Base-by-base conservation (phyloP, 2,329 filamentous ascomycete species). In the Septoria linicola region DNA sequence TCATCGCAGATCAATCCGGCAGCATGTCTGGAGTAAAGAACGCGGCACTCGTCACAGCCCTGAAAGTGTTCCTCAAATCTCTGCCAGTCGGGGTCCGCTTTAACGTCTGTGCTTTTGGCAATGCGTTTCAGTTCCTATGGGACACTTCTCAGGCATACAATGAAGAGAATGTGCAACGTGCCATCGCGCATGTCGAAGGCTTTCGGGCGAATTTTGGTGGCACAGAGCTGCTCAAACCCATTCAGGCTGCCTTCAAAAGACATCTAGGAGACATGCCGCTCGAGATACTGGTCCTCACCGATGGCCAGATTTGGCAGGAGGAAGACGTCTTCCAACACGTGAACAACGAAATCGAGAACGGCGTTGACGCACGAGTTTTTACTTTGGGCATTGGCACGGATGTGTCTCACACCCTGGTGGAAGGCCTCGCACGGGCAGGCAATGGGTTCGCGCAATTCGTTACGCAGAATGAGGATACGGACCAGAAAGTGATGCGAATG, bases 401-500 rank as follows among this genome's bases (percentile, higher is more conserved):
- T 4, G 79, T 78, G 7, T 83, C 80, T 1, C 76, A 80, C 59
- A 72, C 79, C 1, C 67, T 84, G 2, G 75, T 84, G 8, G 77
- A 84, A 59, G 81, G 81, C 1, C 72, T 84, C 50, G 80, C 81
- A 14, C 73, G 75, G 43, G 75, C 76, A 10, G 82, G 81, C 0
- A 78, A 80, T 45, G 81, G 81, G 1, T 81, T 79, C 50, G 71
- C 74, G 4, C 85, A 89, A 65, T 74, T 78, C 0, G 84, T 89
- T 0, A 74, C 73, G 1, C 69, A 80, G 5, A 71, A 78, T 1
- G 86, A 89, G 64, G 81, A 83, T 62, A 80, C 88, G 68, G 81
- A 86, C 59, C 79, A 72, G 57, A 87, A 86, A 64, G 77, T 89
- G 1, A 76, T 89, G 2, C 78, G 86, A 2, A 89, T 90, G 86